Base-by-base conservation (phyloP, 108 stramenopile genomes). In the Nannochloropsis oceanica region DNA sequence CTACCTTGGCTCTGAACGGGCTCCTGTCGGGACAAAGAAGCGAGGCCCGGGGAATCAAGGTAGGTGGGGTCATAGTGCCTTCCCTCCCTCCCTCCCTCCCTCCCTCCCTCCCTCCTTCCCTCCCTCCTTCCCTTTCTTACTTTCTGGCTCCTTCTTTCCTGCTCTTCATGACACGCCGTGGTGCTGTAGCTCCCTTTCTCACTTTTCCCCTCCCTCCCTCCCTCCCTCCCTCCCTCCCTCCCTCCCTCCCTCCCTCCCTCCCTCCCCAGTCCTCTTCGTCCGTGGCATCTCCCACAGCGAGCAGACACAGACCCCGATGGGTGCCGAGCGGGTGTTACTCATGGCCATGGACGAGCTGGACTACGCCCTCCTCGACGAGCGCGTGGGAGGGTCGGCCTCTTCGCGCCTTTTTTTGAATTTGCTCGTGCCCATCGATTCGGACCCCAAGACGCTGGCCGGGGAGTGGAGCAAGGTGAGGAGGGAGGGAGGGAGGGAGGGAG, bases 271-370 rank as follows among this genome's bases (percentile, higher is more conserved):
- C 84, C 93, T 97, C 79, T 96, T 96, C 90, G 92, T 96, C 81
- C 95, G 97, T 44, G 95, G 93, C 44, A 93, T 97, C 85, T 94
- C 95, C 14, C 94, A 96, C 93, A 93, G 94, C 50, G 88, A 50
- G 14, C 81, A 85, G 82, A 85, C 85, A 8, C 83, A 85, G 83
- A 85, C 59, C 81, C 81, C 81, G 43, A 85, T 82, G 81, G 88
- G 85, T 42, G 88, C 88, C 24, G 81, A 88, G 81, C 79, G 85
- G 86, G 86, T 86, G 43, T 1, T 98, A 24, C 92, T 95, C 27
- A 93, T 93, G 89, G 96, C 96, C 79, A 91, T 98, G 80, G 96
- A 97, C 89, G 97, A 97, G 90, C 91, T 98, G 43, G 97, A 98
- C 85, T 92, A 96, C 25, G 95, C 95, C 44, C 93, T 95, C 85